A percentile compares a stretch with the other conserved stretches of the same genome.
phyloP scores from a whole-genome alignment of 1,284 basidiomycete genomes.

The Tilletiaria anomala region DNA sequence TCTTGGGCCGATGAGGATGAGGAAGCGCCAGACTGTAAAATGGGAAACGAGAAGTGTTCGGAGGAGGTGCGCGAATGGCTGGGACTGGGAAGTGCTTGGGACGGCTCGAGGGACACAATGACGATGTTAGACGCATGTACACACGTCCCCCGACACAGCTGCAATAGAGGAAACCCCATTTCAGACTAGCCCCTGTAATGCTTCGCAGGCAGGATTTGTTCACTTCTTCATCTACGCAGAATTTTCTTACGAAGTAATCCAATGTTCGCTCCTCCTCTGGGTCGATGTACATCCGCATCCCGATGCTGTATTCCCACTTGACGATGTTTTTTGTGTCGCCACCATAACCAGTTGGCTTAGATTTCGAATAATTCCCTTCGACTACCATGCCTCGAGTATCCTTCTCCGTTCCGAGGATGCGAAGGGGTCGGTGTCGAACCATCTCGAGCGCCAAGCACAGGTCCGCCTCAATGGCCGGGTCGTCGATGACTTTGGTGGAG shows the following conservation, averaged over 20 bases:
- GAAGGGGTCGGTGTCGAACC: conserved; percentile 27
- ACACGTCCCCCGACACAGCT: too few relatives aligned
- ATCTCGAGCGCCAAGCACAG: conserved; percentile 33
- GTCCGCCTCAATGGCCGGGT: conserved; percentile 19
- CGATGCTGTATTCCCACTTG: conserved; percentile 10
- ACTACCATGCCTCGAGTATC: too few relatives aligned
- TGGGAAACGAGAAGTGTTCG: background rate
- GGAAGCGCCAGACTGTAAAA: background rate
- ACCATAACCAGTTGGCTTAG: too few relatives aligned
- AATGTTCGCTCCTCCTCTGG: conserved; percentile 12
- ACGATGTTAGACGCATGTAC: background rate
- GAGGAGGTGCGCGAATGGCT: background rate
- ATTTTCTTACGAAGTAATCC: conserved; percentile 24
- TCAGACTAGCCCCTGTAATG: too few relatives aligned
- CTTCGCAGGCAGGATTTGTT: too few relatives aligned
- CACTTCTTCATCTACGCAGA: conserved; percentile 20
- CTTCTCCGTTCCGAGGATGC: conserved; percentile 6
- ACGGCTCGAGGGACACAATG: background rate
- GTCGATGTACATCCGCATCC: conserved; percentile 18
- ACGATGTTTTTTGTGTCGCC: background rate
- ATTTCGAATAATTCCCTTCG: too few relatives aligned
- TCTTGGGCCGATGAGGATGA: background rate
- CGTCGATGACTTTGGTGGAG: background rate
- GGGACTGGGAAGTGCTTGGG: background rate
- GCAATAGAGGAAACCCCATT: too few relatives aligned